Base-by-base conservation (phyloP, 2,329 filamentous ascomycete genomes). In the Aspergillus awamori region DNA sequence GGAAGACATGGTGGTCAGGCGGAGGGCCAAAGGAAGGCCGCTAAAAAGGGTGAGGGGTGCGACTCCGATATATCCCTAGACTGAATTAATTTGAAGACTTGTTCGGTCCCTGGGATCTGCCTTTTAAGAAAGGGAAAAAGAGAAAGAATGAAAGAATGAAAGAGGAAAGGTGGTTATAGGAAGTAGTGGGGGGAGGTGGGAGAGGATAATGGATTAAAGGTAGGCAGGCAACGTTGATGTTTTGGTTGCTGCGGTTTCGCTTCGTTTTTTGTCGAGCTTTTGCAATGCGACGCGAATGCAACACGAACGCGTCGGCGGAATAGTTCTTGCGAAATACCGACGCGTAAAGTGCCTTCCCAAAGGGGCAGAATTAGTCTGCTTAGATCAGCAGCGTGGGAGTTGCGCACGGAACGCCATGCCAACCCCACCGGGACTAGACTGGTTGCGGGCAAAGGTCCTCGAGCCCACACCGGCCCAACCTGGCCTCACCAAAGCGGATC, bases 1-100 rank as follows among this genome's bases (percentile, higher is more conserved):
- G 63, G 74, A 75, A 58, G 76, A 78, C 76, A 79, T 79, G 65
- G 62, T 69, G 67, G 53, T 36, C 53, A 63, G 63, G 65, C 64
- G 52, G 71, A 55, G 62, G 58, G 71, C 70, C 63, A 61, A 59
- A 52, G 51, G 59, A 51, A 67, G 67, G 65, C 72, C 74, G 53
- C 45, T 36, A 39, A 36, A 5, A n/a, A 28, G 43, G 41, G 24
- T n/a, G 47, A 17, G 30, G 7, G 17, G 28, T 30, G 39, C 8
- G 22, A 49, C 30, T n/a, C 33, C 13, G 20, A 48, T 10, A 2
- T 47, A 47, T 36, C 39, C 8, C 28, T 30, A 17, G 39, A 15
- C 39, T 26, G 20, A 47, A 22, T 36, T 6, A 36, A 36, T 36
- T 13, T 4, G 4, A 26, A 36, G 11, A 8, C 28, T 8, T 33